Evolutionary conservation across 805 yeast species (phyloP).

Genomic region (Brettanomyces custersianus): DNA sequence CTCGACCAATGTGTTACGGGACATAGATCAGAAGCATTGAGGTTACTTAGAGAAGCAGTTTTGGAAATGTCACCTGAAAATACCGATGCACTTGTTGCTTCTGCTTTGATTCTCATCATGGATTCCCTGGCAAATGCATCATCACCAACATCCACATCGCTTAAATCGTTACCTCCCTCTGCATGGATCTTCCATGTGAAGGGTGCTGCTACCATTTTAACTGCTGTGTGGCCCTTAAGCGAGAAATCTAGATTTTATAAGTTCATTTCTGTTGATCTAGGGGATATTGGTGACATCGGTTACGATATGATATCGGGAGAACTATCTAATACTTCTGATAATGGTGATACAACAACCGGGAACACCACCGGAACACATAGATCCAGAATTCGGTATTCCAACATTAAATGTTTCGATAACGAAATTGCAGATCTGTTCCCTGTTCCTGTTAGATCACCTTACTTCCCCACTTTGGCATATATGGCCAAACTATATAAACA

Average conservation of each 20-base stretch:
- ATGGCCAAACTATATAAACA: conserved; percentile 78
- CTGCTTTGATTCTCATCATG: conserved; percentile 82
- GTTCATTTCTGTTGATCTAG: conserved; percentile 76
- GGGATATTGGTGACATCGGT: conserved; percentile 74
- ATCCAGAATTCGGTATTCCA: conserved; percentile 33
- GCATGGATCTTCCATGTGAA: conserved; percentile 97
- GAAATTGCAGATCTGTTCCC: conserved; percentile 84
- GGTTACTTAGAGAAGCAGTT: conserved; percentile 77
- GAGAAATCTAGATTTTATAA: conserved; percentile 57
- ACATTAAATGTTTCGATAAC: conserved; percentile 74
- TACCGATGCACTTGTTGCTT: conserved; percentile 88
- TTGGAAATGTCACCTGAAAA: conserved; percentile 74
- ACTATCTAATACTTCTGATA: conserved; percentile 20
- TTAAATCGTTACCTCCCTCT: conserved; percentile 73
- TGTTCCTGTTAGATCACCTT: conserved; percentile 73
- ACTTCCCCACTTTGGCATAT: conserved; percentile 78
- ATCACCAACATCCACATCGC: conserved; percentile 39
- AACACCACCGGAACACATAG: neutral
- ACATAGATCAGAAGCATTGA: conserved; percentile 81
- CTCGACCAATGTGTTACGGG: conserved; percentile 74
- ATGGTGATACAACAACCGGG: conserved; percentile 8
- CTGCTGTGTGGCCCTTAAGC: conserved; percentile 92
- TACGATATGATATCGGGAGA: conserved; percentile 28
- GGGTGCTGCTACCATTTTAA: conserved; percentile 91
- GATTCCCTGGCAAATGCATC: conserved; percentile 91